Evolutionary conservation across 371 early-diverging fungal genomes (phyloP).

Genomic region (Globomyces sp.): DNA sequence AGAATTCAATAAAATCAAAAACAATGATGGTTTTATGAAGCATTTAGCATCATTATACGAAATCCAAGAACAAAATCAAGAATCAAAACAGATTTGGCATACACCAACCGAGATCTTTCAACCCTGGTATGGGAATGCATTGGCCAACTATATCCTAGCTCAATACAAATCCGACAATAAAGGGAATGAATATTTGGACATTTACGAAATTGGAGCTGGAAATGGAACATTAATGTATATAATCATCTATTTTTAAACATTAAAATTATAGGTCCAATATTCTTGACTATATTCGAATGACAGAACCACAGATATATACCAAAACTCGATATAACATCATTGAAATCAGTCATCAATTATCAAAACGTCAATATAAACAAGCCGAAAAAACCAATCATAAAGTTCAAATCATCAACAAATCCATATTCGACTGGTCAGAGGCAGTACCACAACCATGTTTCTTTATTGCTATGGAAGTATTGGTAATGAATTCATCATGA

Average conservation of each 20-base stretch:
- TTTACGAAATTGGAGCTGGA: constrained; percentile 96
- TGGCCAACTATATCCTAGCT: constrained; percentile 83
- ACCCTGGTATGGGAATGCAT: constrained; percentile 89
- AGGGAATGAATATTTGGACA: constrained; percentile 66
- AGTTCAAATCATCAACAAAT: constrained; percentile 83
- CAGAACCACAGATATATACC: constrained; percentile 77
- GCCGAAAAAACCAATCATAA: constrained; percentile 48
- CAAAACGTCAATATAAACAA: constrained; percentile 37
- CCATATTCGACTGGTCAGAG: constrained; percentile 88
- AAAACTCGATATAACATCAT: constrained; percentile 83
- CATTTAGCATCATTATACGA: constrained; percentile 74
- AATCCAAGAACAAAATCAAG: constrained; percentile 70
- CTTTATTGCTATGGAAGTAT: constrained; percentile 90
- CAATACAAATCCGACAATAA: too few relatives aligned
- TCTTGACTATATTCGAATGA: constrained; percentile 76
- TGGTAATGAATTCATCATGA: constrained; percentile 54
- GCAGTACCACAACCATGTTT: constrained; percentile 73
- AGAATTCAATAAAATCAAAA: constrained; percentile 55
- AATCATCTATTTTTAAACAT: background rate
- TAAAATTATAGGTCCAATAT: constrained; percentile 53
- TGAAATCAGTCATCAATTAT: constrained; percentile 85
- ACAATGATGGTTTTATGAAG: constrained; percentile 81
- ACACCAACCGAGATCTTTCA: constrained; percentile 93
- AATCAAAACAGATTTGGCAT: constrained; percentile 91
- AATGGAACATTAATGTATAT: constrained; percentile 90